These are phyloP conservation scores for Marasmius sp. DNA, from an alignment of 1,284 basidiomycete genomes.

Conservation along the genomic window DNA sequence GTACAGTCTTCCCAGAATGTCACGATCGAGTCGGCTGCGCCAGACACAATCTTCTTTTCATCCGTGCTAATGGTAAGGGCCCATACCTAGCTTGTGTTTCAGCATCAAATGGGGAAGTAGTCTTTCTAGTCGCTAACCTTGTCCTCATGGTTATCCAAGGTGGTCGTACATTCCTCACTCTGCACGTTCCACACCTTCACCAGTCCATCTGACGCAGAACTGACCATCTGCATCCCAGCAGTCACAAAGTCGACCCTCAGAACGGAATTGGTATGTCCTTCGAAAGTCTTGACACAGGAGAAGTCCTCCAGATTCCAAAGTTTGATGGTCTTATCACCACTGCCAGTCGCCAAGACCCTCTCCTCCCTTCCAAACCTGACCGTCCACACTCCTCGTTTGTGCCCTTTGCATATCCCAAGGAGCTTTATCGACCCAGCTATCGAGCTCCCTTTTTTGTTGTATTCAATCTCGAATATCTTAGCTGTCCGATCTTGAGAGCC, in stretches of 20 bases:
- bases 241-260: conserved; percentile 89
- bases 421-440: conserved; percentile 70
- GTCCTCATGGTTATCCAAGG: conserved; percentile 95
- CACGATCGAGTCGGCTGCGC: conserved; percentile 91
- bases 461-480: conserved; percentile 85
- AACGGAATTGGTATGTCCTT: conserved; percentile 98
- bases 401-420: conserved; percentile 91
- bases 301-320: conserved; percentile 94
- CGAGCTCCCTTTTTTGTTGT: conserved; percentile 40
- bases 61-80: conserved; percentile 80
- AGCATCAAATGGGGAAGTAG: not conserved
- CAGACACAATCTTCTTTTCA: conserved; percentile 84
- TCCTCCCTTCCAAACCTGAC: conserved; percentile 87
- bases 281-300: conserved; percentile 91
- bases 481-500: conserved; percentile 96
- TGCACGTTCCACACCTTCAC: conserved; percentile 95
- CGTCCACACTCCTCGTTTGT: conserved; percentile 96
- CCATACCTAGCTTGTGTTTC: conserved; percentile 70
- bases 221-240: conserved; percentile 83
- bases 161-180: conserved; percentile 85
- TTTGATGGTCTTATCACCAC: conserved; percentile 92
- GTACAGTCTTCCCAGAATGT: conserved; percentile 96
- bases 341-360: conserved; percentile 87
- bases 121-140: conserved; percentile 57
- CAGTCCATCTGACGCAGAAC: conserved; percentile 89